Percentiles rank a stretch among this genome's conserved stretches.
phyloP scores from a whole-genome alignment of 495 filamentous ascomycete genomes.

The Trichoderma gamsii region DNA sequence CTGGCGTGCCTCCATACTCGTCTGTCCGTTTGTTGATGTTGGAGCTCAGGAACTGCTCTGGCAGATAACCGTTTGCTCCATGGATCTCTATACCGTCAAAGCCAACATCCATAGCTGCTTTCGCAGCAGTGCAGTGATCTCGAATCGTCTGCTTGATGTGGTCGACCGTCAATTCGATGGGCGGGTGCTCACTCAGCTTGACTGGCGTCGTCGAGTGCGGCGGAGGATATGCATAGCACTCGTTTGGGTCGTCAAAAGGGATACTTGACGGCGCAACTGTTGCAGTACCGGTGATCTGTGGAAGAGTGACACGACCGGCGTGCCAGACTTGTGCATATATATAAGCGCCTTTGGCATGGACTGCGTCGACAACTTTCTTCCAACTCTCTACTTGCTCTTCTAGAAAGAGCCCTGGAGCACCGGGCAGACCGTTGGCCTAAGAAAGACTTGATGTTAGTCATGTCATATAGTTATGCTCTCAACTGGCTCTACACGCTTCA shows the following conservation, averaged over 20 bases:
- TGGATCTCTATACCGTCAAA: constrained; percentile 55
- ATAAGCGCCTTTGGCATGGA: constrained; percentile 46
- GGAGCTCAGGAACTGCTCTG: constrained; percentile 49
- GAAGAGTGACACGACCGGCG: constrained; percentile 44
- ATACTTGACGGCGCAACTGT: constrained; percentile 20
- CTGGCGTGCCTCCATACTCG: constrained; percentile 44
- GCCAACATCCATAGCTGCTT: constrained; percentile 32
- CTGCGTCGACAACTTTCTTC: constrained; percentile 46
- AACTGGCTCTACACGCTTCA: constrained; percentile 28
- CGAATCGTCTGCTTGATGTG: constrained; percentile 38
- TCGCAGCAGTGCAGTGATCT: constrained; percentile 33
- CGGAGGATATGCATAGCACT: constrained; percentile 8
- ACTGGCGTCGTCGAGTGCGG: constrained; percentile 20
- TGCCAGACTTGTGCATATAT: constrained; percentile 53
- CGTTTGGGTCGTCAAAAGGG: constrained; percentile 13
- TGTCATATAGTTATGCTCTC: background rate
- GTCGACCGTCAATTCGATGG: constrained; percentile 38
- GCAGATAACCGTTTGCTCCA: constrained; percentile 51
- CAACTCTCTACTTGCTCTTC: constrained; percentile 43
- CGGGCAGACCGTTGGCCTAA: constrained; percentile 29
- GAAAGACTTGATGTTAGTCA: background rate
- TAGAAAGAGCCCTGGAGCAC: constrained; percentile 46
- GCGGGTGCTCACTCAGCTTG: constrained; percentile 21
- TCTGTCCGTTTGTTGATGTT: constrained; percentile 49
- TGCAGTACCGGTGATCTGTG: constrained; percentile 35